phyloP scores from a whole-genome alignment of 225 moss, liverwort and hornwort genomes.

The Rhytidiadelphus loreus region DNA sequence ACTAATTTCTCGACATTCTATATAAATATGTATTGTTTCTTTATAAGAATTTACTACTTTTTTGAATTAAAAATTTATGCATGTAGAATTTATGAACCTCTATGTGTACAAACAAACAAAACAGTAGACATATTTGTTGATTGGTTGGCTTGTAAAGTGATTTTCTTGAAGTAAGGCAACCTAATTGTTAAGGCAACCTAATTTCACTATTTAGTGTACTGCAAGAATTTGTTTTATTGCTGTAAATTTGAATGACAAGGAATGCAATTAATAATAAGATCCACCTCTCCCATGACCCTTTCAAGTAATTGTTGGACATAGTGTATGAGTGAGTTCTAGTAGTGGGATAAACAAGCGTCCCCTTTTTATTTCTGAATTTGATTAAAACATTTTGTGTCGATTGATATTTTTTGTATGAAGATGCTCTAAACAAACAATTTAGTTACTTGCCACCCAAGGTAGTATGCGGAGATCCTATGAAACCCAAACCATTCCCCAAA shows the following conservation, averaged over 20 bases:
- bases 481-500: background rate
- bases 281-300: background rate
- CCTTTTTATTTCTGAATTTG: background rate
- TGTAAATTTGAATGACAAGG: background rate
- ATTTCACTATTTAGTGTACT: no score
- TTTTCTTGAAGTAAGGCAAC: no score
- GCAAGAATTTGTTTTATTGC: no score
- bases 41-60: no score
- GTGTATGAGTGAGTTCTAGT: background rate
- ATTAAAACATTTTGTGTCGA: background rate
- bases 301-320: background rate
- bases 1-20: no score
- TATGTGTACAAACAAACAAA: no score
- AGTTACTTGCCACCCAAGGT: background rate
- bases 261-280: background rate
- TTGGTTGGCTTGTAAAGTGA: no score
- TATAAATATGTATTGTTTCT: no score
- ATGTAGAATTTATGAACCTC: no score
- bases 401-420: background rate
- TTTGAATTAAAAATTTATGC: no score
- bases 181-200: no score
- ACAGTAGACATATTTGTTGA: no score
- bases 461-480: background rate
- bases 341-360: accelerated
- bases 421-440: background rate